Conservation (phyloP, 2,329 filamentous ascomycete genomes). For the Epichloe gansuensis region DNA sequence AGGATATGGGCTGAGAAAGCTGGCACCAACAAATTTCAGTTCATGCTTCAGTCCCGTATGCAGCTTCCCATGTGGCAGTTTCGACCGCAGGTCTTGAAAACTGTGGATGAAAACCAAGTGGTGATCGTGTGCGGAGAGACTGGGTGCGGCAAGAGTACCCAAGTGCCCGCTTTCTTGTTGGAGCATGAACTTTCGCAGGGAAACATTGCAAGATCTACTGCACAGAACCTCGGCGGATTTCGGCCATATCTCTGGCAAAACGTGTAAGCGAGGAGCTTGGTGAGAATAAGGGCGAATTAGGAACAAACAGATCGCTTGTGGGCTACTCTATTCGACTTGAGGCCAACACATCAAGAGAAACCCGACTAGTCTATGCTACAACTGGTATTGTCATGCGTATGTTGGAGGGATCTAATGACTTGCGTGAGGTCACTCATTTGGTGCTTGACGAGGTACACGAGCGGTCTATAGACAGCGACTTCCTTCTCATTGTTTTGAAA, state of each 20-base stretch:
- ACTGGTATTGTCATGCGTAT: constrained; percentile 94
- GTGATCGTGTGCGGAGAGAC: constrained; percentile 95
- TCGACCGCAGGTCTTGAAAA: constrained; percentile 61
- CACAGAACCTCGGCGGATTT: constrained; percentile 90
- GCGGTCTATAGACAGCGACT: constrained; percentile 91
- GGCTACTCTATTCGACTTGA: constrained; percentile 93
- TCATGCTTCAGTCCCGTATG: constrained; percentile 67
- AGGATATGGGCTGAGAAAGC: constrained; percentile 49
- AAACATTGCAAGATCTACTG: constrained; percentile 86
- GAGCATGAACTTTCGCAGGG: constrained; percentile 73
- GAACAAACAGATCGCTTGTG: constrained; percentile 71
- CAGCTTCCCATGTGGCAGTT: constrained; percentile 86
- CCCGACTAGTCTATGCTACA: constrained; percentile 79
- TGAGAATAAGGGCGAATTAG: constrained; percentile 69
- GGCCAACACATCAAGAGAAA: constrained; percentile 70
- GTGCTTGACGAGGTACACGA: constrained; percentile 98
- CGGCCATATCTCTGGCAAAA: constrained; percentile 83
- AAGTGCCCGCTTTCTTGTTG: constrained; percentile 87
- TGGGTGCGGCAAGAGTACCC: constrained; percentile 93
- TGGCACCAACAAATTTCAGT: constrained; percentile 50
- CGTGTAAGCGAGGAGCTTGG: constrained; percentile 93
- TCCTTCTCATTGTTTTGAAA: constrained; percentile 82
- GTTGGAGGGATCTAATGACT: constrained; percentile 78
- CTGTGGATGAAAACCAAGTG: constrained; percentile 70
- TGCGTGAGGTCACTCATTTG: constrained; percentile 83